phyloP scores from a whole-genome alignment of 805 yeast genomes.

The Monosporozyma unispora region DNA sequence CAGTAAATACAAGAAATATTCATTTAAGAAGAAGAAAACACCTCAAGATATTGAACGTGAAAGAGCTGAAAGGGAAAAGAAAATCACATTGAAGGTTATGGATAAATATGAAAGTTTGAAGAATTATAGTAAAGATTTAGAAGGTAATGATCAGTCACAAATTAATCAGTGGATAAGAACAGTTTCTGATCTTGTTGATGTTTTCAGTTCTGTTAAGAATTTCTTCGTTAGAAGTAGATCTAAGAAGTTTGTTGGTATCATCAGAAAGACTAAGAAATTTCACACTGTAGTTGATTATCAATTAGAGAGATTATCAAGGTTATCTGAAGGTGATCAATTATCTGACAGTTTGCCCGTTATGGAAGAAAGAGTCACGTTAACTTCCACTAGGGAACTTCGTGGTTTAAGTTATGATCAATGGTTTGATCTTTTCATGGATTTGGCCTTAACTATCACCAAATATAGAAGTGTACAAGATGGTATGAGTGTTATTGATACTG shows the following conservation, averaged over 20 bases:
- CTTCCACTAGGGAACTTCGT: conserved; percentile 54
- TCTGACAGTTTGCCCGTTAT: conserved; percentile 30
- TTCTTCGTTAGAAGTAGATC: conserved; percentile 74
- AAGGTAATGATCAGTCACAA: conserved; percentile 27
- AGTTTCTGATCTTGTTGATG: conserved; percentile 75
- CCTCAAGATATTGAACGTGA: conserved; percentile 35
- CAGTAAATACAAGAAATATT: conserved; percentile 22
- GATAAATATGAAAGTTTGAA: conserved; percentile 48
- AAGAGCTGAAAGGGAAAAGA: conserved; percentile 44
- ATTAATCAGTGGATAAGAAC: conserved; percentile 70
- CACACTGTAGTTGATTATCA: conserved; percentile 64
- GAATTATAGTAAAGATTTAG: conserved; percentile 33
- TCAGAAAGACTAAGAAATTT: conserved; percentile 50
- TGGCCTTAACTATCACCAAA: conserved; percentile 58
- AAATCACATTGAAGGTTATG: conserved; percentile 47
- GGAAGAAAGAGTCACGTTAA: conserved; percentile 35
- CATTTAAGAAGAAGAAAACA: conserved; percentile 22
- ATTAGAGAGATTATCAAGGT: conserved; percentile 54
- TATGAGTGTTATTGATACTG: conserved; percentile 58
- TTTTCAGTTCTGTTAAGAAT: conserved; percentile 66
- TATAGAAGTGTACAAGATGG: conserved; percentile 57
- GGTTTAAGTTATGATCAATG: conserved; percentile 73
- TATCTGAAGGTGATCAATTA: conserved; percentile 47
- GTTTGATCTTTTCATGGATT: conserved; percentile 78
- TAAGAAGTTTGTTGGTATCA: conserved; percentile 58